phyloP scores from a whole-genome alignment of 73 alveolate genomes.

The Vitrella brassicaformis region DNA sequence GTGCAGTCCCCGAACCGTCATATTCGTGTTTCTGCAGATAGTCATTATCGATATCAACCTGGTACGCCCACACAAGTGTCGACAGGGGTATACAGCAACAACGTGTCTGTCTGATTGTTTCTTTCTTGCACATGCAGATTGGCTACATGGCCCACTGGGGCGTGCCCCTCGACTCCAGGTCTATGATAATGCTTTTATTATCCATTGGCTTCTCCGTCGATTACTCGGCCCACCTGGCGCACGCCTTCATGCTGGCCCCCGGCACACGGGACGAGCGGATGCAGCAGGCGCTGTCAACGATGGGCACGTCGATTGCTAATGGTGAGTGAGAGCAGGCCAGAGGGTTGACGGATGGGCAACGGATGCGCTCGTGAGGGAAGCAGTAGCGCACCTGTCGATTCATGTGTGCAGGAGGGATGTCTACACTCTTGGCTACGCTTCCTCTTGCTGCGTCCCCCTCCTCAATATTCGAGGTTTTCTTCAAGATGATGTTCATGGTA shows the following conservation, averaged over 20 bases:
- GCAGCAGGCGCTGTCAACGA: too few species aligned
- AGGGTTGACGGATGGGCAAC: too few species aligned
- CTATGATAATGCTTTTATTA: neutral
- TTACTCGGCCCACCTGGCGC: conserved; percentile 4
- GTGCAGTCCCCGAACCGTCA: neutral
- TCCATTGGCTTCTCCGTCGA: conserved; percentile 6
- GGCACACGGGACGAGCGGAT: too few species aligned
- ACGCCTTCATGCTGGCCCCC: neutral
- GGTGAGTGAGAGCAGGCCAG: too few species aligned
- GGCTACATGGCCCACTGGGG: conserved; percentile 2
- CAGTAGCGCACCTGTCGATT: too few species aligned
- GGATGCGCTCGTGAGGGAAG: too few species aligned
- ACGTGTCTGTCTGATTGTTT: neutral
- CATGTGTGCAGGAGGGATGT: conserved; percentile 5
- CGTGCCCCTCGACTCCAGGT: neutral
- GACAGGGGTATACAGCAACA: too few species aligned
- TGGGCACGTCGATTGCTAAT: too few species aligned
- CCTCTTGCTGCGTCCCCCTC: neutral
- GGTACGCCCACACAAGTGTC: too few species aligned
- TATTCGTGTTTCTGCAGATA: neutral
- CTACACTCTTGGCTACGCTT: conserved; percentile 1
- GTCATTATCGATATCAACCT: neutral
- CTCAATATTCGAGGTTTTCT: conserved; percentile 5
- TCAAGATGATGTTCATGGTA: conserved; percentile 5
- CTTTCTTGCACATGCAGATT: neutral